These are phyloP conservation scores for Porpolomopsis calyptriformis DNA, from an alignment of 768 basidiomycete species.

Conservation along the genomic window DNA sequence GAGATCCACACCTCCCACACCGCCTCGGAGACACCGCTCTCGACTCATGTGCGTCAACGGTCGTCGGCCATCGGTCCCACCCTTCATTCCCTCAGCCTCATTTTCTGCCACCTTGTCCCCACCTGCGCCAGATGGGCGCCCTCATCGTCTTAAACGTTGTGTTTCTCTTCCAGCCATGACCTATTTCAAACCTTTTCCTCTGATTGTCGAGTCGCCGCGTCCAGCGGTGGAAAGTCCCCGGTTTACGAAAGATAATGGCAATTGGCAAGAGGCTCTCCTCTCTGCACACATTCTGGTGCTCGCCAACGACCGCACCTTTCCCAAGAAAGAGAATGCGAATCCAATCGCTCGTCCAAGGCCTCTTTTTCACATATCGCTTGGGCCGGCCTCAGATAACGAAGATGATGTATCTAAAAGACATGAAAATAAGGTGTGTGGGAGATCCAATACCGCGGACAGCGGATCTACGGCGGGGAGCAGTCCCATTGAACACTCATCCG, in stretches of 20 bases:
- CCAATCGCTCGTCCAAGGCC: slow-evolving; percentile 16
- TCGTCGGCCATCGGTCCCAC: slow-evolving; percentile 20
- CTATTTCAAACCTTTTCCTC: background rate
- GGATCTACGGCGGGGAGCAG: slow-evolving; percentile 8
- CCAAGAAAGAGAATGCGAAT: slow-evolving; percentile 1
- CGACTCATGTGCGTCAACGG: slow-evolving; percentile 26
- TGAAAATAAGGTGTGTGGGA: background rate
- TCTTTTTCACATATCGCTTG: slow-evolving; percentile 25
- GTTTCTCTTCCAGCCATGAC: slow-evolving; percentile 33
- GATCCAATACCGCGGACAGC: background rate
- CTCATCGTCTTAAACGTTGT: slow-evolving; percentile 24
- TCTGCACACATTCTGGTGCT: background rate
- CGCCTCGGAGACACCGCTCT: slow-evolving; percentile 34
- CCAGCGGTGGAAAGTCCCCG: background rate
- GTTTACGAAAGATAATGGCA: background rate
- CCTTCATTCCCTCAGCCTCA: slow-evolving; percentile 33
- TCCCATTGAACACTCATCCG: slow-evolving; percentile 6
- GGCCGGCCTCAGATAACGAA: slow-evolving; percentile 20
- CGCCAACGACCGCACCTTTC: background rate
- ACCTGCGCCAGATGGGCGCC: slow-evolving; percentile 16
- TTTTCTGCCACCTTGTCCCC: slow-evolving; percentile 33
- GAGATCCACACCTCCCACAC: slow-evolving; percentile 51
- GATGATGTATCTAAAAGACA: slow-evolving; percentile 15
- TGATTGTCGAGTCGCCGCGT: background rate
- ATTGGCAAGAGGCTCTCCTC: background rate